phyloP scores from a whole-genome alignment of 2,329 filamentous ascomycete species.

The Colletotrichum ledebouriae region DNA sequence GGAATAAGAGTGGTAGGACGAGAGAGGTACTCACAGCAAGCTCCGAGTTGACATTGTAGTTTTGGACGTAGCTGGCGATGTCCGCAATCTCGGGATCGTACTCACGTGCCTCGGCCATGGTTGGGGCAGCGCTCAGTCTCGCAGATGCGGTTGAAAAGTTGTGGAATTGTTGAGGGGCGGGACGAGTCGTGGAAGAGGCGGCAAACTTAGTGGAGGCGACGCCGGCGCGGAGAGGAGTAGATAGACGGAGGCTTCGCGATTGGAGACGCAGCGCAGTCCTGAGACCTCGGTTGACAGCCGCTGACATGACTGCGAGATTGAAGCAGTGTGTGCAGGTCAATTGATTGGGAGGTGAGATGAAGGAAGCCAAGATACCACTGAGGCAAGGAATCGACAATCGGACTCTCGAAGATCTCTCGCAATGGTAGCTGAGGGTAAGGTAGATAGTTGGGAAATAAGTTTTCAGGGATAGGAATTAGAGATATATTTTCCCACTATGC shows the following conservation, averaged over 20 bases:
- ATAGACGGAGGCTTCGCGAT: slow-evolving; percentile 54
- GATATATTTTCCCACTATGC: slow-evolving; percentile 19
- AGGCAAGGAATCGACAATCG: slow-evolving; percentile 12
- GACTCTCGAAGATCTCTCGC: slow-evolving; percentile 11
- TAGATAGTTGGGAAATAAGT: slow-evolving; percentile 16
- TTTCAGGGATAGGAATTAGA: slow-evolving; percentile 24
- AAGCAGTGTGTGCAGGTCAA: slow-evolving; percentile 30
- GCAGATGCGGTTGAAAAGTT: slow-evolving; percentile 65
- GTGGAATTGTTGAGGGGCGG: slow-evolving; percentile 53
- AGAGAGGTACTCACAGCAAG: slow-evolving; percentile 78
- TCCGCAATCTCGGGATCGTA: slow-evolving; percentile 96
- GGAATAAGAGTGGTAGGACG: slow-evolving; percentile 1
- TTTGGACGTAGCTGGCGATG: slow-evolving; percentile 95
- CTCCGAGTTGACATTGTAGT: slow-evolving; percentile 90
- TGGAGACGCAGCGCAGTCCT: slow-evolving; percentile 66
- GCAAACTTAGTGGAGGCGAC: slow-evolving; percentile 52
- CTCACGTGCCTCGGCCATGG: slow-evolving; percentile 66
- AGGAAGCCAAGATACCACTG: slow-evolving; percentile 6
- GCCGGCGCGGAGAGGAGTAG: slow-evolving; percentile 53
- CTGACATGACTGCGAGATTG: slow-evolving; percentile 60
- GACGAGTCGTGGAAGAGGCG: slow-evolving; percentile 48
- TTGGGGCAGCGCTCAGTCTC: slow-evolving; percentile 62
- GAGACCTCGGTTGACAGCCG: slow-evolving; percentile 64
- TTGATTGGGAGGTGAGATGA: slow-evolving; percentile 25
- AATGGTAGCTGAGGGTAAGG: slow-evolving; percentile 3